Percentiles rank a stretch among this genome's conserved stretches.
Evolutionary conservation across 257 asterid species (phyloP).

Genomic region (Salvia hispanica): DNA sequence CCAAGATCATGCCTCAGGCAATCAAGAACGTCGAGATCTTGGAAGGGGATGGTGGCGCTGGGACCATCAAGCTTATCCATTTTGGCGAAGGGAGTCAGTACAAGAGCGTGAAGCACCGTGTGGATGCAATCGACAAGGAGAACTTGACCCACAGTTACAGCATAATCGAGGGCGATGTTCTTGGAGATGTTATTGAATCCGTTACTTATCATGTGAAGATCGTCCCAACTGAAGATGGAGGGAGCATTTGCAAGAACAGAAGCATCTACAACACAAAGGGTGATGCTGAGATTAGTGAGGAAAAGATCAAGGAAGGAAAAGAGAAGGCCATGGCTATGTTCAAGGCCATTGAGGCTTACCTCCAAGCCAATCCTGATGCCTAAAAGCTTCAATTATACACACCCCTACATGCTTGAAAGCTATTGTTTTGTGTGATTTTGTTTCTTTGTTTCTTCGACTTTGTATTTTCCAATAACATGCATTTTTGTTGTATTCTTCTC

Average conservation of each 20-base stretch:
- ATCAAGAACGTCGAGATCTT: no score
- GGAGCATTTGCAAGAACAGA: constrained; percentile 35
- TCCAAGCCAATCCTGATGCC: constrained; percentile 31
- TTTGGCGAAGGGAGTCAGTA: no score
- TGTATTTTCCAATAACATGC: no score
- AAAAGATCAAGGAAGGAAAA: constrained; percentile 43
- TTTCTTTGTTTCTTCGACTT: no score
- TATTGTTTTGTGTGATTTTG: no score
- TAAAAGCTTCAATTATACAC: constrained; percentile 9
- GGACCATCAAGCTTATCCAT: no score
- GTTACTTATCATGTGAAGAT: constrained; percentile 34
- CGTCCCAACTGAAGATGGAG: constrained; percentile 39
- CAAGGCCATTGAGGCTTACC: constrained; percentile 42
- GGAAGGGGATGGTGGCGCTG: no score
- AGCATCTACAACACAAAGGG: constrained; percentile 39
- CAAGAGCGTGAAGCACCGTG: background rate
- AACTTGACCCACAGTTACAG: constrained; percentile 39
- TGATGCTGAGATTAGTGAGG: constrained; percentile 35
- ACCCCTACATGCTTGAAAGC: no score
- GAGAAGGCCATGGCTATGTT: constrained; percentile 30
- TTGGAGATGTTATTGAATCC: constrained; percentile 34
- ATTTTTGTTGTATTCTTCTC: no score
- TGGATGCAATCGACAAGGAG: constrained; percentile 34
- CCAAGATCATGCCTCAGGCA: no score
- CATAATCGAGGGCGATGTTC: constrained; percentile 41